Conservation (phyloP, 2,329 filamentous ascomycete species). For the Xylariaceae sp. region DNA sequence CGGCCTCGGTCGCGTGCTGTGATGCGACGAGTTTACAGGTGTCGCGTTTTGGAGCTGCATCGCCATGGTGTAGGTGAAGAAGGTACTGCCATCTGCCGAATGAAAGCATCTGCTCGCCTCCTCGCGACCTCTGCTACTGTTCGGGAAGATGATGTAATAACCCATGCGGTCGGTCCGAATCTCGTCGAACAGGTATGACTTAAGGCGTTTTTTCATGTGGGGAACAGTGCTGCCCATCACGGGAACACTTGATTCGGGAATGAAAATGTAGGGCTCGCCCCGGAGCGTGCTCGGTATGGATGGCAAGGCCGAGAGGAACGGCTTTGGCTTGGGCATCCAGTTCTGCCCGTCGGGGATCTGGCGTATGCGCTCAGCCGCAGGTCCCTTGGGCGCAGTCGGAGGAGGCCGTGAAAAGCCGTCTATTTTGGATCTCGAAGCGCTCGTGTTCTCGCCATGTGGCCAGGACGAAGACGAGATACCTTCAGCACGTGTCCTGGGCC, state of each 20-base stretch:
- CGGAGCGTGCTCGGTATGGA: slow-evolving; percentile 65
- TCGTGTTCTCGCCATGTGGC: slow-evolving; percentile 6
- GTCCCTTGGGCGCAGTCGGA: slow-evolving; percentile 81
- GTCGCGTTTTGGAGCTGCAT: slow-evolving; percentile 67
- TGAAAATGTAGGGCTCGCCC: slow-evolving; percentile 82
- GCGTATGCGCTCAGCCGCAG: slow-evolving; percentile 51
- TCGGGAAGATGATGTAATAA: slow-evolving; percentile 88
- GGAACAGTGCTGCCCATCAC: slow-evolving; percentile 78
- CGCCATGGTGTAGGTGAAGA: slow-evolving; percentile 88
- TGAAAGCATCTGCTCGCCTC: slow-evolving; percentile 78
- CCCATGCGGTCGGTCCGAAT: slow-evolving; percentile 79
- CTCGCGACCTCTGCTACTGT: slow-evolving; percentile 67
- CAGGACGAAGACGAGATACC: slow-evolving; percentile 11
- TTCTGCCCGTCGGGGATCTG: slow-evolving; percentile 30
- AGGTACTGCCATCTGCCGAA: slow-evolving; percentile 70
- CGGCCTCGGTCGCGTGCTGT: slow-evolving; percentile 20
- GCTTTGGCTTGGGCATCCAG: slow-evolving; percentile 39
- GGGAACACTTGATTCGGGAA: slow-evolving; percentile 80
- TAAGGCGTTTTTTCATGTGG: slow-evolving; percentile 85
- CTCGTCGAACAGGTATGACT: slow-evolving; percentile 73
- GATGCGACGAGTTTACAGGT: slow-evolving; percentile 28
- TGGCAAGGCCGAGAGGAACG: slow-evolving; percentile 57
- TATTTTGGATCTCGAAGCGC: slow-evolving; percentile 27
- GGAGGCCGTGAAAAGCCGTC: slow-evolving; percentile 58
- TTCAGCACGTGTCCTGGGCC: slow-evolving; percentile 28